phyloP scores from a whole-genome alignment of 148 eudicot genomes.

The Amaranthus cruentus region DNA sequence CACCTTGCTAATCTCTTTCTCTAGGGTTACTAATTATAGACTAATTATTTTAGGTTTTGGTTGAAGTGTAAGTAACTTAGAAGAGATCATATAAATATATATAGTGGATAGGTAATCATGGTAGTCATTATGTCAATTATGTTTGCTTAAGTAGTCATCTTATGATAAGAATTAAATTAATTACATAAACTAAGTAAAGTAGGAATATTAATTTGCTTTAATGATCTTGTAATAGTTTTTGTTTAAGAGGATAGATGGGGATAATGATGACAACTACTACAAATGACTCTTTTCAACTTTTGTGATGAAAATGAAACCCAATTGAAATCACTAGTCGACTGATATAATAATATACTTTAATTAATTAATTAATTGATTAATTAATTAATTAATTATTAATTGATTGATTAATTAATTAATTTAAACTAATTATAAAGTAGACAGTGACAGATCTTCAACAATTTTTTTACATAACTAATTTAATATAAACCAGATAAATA shows the following conservation, averaged over 20 bases:
- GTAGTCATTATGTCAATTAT: slow-evolving; percentile 38
- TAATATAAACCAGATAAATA: too few species aligned
- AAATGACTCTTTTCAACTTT: slow-evolving; percentile 17
- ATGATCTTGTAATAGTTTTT: slow-evolving; percentile 2
- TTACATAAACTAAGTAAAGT: neutral
- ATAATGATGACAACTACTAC: slow-evolving; percentile 30
- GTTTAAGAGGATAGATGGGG: slow-evolving; percentile 15
- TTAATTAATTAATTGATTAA: neutral
- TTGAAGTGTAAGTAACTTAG: slow-evolving; percentile 14
- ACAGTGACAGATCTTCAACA: too few species aligned
- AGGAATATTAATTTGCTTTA: slow-evolving; percentile 20
- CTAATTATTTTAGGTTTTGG: slow-evolving; percentile 2
- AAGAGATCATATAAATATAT: neutral
- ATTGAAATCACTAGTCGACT: slow-evolving; percentile 12
- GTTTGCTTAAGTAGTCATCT: slow-evolving; percentile 26
- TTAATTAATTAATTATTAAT: slow-evolving; percentile 4
- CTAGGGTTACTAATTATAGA: neutral
- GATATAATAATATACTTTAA: slow-evolving; percentile 12
- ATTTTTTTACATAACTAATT: too few species aligned
- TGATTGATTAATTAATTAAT: too few species aligned
- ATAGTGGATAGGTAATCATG: slow-evolving; percentile 23
- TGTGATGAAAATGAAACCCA: slow-evolving; percentile 18
- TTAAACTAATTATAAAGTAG: too few species aligned
- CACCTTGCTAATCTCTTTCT: neutral
- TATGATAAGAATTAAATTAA: slow-evolving; percentile 14